Percentiles rank a stretch among this genome's conserved stretches.
These are phyloP conservation scores for Glarea lozoyensis DNA, from an alignment of 495 filamentous ascomycete genomes.

Conservation along the genomic window DNA sequence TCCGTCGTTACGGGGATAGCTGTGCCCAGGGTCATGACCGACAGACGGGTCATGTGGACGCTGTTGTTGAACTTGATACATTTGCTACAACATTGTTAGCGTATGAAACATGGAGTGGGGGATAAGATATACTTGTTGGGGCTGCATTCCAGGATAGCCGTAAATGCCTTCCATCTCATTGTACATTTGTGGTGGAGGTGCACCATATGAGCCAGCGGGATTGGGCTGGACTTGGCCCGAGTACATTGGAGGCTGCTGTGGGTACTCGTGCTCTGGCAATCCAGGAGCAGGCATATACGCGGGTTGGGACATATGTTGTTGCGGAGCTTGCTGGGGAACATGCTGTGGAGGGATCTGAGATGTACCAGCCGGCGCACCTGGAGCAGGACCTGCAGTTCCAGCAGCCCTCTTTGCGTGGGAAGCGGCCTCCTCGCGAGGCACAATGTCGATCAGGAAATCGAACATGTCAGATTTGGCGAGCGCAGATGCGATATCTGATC, in stretches of 20 bases:
- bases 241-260: conserved; percentile 70
- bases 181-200: conserved; percentile 73
- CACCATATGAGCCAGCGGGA: conserved; percentile 59
- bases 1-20: conserved; percentile 33
- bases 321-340: conserved; percentile 40
- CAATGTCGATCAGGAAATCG: conserved; percentile 98
- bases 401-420: conserved; percentile 64
- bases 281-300: conserved; percentile 55
- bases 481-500: conserved; percentile 91
- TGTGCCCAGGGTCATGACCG: conserved; percentile 31
- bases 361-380: conserved; percentile 37
- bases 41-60: conserved; percentile 30
- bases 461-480: conserved; percentile 99
- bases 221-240: conserved; percentile 63
- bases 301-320: conserved; percentile 43
- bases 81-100: conserved; percentile 28
- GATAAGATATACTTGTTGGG: conserved; percentile 63
- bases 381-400: conserved; percentile 37
- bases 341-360: conserved; percentile 55
- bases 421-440: conserved; percentile 86
- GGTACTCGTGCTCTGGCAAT: conserved; percentile 68
- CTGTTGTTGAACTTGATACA: conserved; percentile 48
- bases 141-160: conserved; percentile 67
- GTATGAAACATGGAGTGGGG: conserved; percentile 2
- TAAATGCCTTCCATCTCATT: conserved; percentile 77